phyloP scores from a whole-genome alignment of 1,139 yeast genomes.

The Scheffersomyces stambukii region DNA sequence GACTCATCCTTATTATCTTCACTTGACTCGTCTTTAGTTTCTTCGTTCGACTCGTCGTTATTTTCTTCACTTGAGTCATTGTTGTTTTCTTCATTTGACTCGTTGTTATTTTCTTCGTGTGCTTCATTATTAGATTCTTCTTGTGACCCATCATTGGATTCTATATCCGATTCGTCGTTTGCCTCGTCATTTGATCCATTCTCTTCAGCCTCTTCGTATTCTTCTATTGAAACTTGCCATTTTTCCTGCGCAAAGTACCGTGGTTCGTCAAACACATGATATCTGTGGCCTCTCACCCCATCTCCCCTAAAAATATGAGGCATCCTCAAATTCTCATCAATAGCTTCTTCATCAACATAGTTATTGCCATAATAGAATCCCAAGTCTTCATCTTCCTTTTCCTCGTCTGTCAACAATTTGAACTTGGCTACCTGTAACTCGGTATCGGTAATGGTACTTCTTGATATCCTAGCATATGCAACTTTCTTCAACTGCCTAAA shows the following conservation, averaged over 20 bases:
- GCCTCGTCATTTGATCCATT: slow-evolving; percentile 1
- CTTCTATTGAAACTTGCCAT: slow-evolving; percentile 5
- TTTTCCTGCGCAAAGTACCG: slow-evolving; percentile 55
- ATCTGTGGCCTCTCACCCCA: slow-evolving; percentile 89
- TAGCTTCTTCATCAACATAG: slow-evolving; percentile 51
- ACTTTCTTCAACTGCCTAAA: slow-evolving; percentile 83
- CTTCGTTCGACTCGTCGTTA: neutral
- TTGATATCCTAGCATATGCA: slow-evolving; percentile 90
- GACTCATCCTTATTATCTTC: neutral
- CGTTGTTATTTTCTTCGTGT: neutral
- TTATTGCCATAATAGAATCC: slow-evolving; percentile 51
- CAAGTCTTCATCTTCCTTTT: slow-evolving; percentile 32
- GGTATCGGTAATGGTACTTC: slow-evolving; percentile 94
- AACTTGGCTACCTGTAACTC: slow-evolving; percentile 95
- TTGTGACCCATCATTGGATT: neutral
- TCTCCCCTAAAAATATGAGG: slow-evolving; percentile 85
- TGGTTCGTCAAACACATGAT: slow-evolving; percentile 91
- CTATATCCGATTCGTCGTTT: neutral
- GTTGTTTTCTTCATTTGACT: neutral
- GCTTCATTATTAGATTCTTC: slow-evolving; percentile 1
- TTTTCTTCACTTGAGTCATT: neutral
- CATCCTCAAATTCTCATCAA: slow-evolving; percentile 65
- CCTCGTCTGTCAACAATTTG: slow-evolving; percentile 51
- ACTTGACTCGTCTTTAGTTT: neutral
- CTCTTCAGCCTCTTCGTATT: slow-evolving; percentile 2